Evolutionary conservation across 495 filamentous ascomycete genomes (phyloP), one percentile per base, ranked within the genome.

Genomic region (Choiromyces venosus): DNA sequence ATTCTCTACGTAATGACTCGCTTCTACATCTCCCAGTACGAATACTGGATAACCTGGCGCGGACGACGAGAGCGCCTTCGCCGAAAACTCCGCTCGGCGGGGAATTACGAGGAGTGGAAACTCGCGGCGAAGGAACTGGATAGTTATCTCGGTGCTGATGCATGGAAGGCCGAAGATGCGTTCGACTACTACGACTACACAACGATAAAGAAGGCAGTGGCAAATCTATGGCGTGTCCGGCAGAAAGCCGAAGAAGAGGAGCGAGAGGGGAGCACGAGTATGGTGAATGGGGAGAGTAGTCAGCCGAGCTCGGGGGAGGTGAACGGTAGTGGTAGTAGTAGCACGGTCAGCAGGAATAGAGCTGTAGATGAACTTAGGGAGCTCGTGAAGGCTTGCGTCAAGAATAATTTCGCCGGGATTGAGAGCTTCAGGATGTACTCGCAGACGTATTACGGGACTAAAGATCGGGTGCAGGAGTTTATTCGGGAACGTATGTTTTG

Each of bases 361-460:
- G 85, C 88, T 0, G 83, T 91, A 8, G 91, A 94, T 71, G 92
- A 93, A 42, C 84, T 99, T 66, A 88, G 88, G 65, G 85, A 84
- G 10, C 82, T 98, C 66, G 84, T 95, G 39, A 93, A 97, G 84
- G 91, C 91, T 21, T 97, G 94, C 78, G 91, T 98, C 73, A 99
- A 97, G 87, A 96, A 92, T 82, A 98, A 98, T 80, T 98, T 97
- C 83, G 92, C 90, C 14, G 95, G 95, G 0, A 89, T 95, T n/a
- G 95, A 99, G 83, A 97, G 97, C 75, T 89, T 95, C 33, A 86
- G 93, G 52, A 85, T 99, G 18, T 99, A 99, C 82, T 94, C 91
- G 76, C 93, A 98, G 84, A 94, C 94, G 1, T 98, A 99, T 78
- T 96, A 93, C 72, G 95, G 96, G 35, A 99, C 95, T 1, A 99